Base-by-base conservation (phyloP, 257 asterid species). In the Ophiorrhiza pumila region DNA sequence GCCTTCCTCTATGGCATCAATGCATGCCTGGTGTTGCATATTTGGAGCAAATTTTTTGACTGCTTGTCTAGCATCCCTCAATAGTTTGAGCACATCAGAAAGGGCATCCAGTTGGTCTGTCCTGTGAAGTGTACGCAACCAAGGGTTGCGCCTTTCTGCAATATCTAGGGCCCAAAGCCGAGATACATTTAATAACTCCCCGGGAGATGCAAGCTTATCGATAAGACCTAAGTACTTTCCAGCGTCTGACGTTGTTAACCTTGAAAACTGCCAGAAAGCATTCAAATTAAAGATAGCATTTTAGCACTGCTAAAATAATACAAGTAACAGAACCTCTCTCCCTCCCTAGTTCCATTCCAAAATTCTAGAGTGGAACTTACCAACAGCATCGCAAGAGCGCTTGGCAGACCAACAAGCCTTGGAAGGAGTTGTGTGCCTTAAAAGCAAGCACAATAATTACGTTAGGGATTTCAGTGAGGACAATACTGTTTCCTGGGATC, bases 391-490 rank as follows among this genome's bases (percentile, higher is more conserved):
- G 85, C 96, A 81, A 95, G 76, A 71, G 98, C 96, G 80, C 90
- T 90, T 50, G 92, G 83, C 81, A 95, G 82, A 72, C 99, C 99
- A 62, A 90, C 82, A 34, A 95, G 94, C 88, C 98, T 87, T 39
- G 99, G 99, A 78, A 95, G 97, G 74, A 93, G 96, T 73, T 92
- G 98, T 64, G 99, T 95, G 56, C 99, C 99, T 95, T 74, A 64
- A 78, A 71, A 72, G 72, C 74, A 49, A 82, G 47, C 74, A 77
- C 20, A n/a, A 35, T 32, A 60, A 47, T 39, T 17, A 46, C 20
- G 50, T 13, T 18, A 53, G 60, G 41, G 29, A 8, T 42, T 39
- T 34, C 2, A 20, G 2, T 37, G 34, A 47, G 61, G 34, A 46
- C 39, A 53, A 9, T 42, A 25, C 25, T 37, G 61, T 1, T 31